phyloP scores from a whole-genome alignment of 2,329 filamentous ascomycete species.

The Cladosporium sp. region DNA sequence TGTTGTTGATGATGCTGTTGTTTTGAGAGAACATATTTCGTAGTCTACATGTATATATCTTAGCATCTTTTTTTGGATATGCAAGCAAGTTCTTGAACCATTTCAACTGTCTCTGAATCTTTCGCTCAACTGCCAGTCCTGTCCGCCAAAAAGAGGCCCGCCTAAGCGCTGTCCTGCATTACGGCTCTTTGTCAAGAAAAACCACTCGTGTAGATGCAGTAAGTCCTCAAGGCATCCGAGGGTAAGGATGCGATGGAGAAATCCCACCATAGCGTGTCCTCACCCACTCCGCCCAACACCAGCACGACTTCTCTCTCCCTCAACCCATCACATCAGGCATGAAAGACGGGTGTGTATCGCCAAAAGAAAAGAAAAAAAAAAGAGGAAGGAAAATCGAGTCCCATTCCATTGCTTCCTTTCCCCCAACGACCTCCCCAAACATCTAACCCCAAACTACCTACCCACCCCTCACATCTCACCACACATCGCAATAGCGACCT shows the following conservation, averaged over 20 bases:
- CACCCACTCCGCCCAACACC: not conserved
- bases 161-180: not conserved
- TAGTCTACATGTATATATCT: not conserved
- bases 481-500: constrained; percentile 82
- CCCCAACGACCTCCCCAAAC: no score
- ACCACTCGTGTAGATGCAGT: not conserved
- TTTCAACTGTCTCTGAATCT: not conserved
- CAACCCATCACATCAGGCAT: not conserved
- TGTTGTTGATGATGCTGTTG: not conserved
- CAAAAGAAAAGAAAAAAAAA: no score
- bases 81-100: not conserved
- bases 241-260: not conserved
- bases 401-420: no score
- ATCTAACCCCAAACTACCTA: constrained; percentile 42
- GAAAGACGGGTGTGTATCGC: not conserved
- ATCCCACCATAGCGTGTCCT: not conserved
- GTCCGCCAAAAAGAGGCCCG: not conserved
- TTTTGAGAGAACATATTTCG: not conserved
- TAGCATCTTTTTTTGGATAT: not conserved
- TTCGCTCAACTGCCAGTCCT: not conserved
- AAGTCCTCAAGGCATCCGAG: not conserved
- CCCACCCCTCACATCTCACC: constrained; percentile 70
- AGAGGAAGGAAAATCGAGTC: not conserved
- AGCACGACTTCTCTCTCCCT: not conserved
- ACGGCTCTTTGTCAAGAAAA: not conserved